These are phyloP conservation scores for Lactifluus pinguis DNA, from an alignment of 768 basidiomycete genomes.

Conservation along the genomic window DNA sequence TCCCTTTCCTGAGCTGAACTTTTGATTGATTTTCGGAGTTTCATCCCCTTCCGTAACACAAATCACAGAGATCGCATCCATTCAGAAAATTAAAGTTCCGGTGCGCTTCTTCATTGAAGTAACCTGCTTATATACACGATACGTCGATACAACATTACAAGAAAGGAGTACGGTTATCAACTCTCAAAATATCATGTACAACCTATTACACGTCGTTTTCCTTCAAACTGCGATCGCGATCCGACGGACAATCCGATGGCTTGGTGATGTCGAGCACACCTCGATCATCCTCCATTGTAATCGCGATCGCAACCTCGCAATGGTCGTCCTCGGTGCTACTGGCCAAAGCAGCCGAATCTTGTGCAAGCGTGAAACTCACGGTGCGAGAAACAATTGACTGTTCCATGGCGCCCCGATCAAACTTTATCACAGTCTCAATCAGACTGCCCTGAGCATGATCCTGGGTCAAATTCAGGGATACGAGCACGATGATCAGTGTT, in stretches of 20 bases:
- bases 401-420: neutral
- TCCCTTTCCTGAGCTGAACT: too few species aligned
- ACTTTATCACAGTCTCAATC: neutral
- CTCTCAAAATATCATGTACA: neutral
- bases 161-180: neutral
- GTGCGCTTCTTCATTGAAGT: too few species aligned
- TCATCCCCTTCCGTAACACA: too few species aligned
- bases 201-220: neutral
- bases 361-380: neutral
- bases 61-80: too few species aligned
- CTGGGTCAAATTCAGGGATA: constrained; percentile 20
- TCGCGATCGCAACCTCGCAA: neutral
- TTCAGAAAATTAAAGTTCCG: too few species aligned
- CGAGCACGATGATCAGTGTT: constrained; percentile 22
- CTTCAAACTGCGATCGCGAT: neutral
- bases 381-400: neutral
- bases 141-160: neutral
- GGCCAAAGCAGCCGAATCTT: neutral
- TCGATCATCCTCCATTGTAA: neutral
- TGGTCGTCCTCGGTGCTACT: too few species aligned
- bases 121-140: too few species aligned
- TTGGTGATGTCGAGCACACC: neutral
- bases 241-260: neutral
- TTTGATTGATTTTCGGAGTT: too few species aligned
- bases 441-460: neutral